Evolutionary conservation across 371 early-diverging fungal genomes (phyloP).

Genomic region (Rhizopus arrhizus): DNA sequence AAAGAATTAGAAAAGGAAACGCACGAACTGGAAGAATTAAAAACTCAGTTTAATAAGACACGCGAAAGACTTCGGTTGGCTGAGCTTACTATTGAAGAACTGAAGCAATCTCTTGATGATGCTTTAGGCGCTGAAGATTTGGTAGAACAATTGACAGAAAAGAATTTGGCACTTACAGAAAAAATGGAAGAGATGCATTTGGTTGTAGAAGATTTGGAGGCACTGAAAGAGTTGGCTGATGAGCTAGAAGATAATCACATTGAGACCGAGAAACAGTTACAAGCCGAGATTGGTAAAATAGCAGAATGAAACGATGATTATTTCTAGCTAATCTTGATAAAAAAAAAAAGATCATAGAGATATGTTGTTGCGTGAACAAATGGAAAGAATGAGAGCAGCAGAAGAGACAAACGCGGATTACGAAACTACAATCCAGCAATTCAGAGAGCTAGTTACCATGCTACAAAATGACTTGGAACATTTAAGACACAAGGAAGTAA

Average conservation of each 20-base stretch:
- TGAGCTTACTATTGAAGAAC: slow-evolving; percentile 77
- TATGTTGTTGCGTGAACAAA: slow-evolving; percentile 64
- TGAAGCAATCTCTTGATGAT: slow-evolving; percentile 84
- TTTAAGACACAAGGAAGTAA: slow-evolving; percentile 65
- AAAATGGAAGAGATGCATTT: slow-evolving; percentile 78
- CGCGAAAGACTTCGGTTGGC: slow-evolving; percentile 64
- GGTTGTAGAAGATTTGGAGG: slow-evolving; percentile 86
- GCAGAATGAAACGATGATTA: background rate
- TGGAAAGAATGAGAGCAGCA: slow-evolving; percentile 57
- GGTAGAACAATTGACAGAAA: slow-evolving; percentile 77
- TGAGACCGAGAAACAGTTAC: slow-evolving; percentile 83
- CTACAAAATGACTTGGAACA: slow-evolving; percentile 78
- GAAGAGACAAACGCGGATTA: slow-evolving; percentile 87
- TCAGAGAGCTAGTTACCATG: slow-evolving; percentile 79
- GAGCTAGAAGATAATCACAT: slow-evolving; percentile 90
- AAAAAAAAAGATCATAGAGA: slow-evolving; percentile 64
- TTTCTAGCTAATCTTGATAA: background rate
- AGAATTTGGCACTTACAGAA: slow-evolving; percentile 75
- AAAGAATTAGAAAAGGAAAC: slow-evolving; percentile 74
- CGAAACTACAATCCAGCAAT: slow-evolving; percentile 84
- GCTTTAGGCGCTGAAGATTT: slow-evolving; percentile 79
- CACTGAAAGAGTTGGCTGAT: slow-evolving; percentile 86
- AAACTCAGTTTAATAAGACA: slow-evolving; percentile 58
- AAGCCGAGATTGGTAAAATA: slow-evolving; percentile 69
- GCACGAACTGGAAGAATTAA: slow-evolving; percentile 55